Evolutionary conservation across 1,284 basidiomycete genomes (phyloP).

Genomic region (Naganishia albida): DNA sequence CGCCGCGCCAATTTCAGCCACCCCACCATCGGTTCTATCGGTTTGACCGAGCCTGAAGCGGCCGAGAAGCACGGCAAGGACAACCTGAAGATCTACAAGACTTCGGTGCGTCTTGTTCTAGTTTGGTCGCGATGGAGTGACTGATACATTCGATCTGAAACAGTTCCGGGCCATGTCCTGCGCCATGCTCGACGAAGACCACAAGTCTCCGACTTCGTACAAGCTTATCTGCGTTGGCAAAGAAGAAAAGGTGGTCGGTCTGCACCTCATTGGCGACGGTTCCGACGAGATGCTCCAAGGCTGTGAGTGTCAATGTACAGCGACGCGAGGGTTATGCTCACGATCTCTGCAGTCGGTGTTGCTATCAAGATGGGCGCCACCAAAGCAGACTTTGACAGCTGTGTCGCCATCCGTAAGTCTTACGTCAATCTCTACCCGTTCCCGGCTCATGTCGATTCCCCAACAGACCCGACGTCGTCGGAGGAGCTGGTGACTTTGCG

Average conservation of each 20-base stretch:
- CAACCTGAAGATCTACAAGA: constrained; percentile 83
- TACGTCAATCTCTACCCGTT: neutral
- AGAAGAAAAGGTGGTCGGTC: constrained; percentile 90
- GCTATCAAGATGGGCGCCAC: constrained; percentile 93
- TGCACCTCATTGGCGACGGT: constrained; percentile 88
- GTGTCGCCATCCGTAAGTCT: constrained; percentile 74
- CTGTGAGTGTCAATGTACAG: constrained; percentile 52
- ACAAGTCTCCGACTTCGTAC: constrained; percentile 91
- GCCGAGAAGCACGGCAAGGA: constrained; percentile 80
- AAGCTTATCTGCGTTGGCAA: constrained; percentile 84
- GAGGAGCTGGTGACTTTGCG: constrained; percentile 54
- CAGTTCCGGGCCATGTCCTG: constrained; percentile 81
- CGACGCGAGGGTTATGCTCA: neutral
- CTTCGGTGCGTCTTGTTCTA: constrained; percentile 47
- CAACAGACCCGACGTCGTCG: constrained; percentile 50
- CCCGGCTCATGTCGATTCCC: neutral
- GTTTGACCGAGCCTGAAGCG: constrained; percentile 87
- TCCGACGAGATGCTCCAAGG: constrained; percentile 93
- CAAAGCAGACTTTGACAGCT: constrained; percentile 81
- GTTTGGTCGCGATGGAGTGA: neutral
- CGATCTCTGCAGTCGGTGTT: constrained; percentile 64
- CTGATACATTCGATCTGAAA: neutral
- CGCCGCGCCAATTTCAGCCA: constrained; percentile 61
- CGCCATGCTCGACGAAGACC: constrained; percentile 76
- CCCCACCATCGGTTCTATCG: constrained; percentile 88